Evolutionary conservation across 2,329 filamentous ascomycete species (phyloP).

Genomic region (Sphaceloma murrayae): DNA sequence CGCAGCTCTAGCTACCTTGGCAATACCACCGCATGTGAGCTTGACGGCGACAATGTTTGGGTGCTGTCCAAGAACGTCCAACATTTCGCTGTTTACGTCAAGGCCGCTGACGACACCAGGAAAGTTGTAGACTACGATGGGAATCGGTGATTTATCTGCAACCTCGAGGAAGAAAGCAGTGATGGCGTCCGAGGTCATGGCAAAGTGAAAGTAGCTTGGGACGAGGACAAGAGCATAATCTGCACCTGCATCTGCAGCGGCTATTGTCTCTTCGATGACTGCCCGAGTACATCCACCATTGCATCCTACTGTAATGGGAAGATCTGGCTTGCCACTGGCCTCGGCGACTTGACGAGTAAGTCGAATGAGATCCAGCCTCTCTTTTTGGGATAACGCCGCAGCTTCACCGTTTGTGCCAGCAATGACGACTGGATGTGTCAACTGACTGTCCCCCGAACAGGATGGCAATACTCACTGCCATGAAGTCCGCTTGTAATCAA

Average conservation of each 20-base stretch:
- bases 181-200: constrained; percentile 31
- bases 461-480: too few species aligned
- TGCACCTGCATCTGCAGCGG: constrained; percentile 32
- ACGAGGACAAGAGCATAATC: constrained; percentile 33
- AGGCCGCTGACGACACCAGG: constrained; percentile 36
- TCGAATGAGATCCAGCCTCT: constrained; percentile 58
- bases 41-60: constrained; percentile 32
- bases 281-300: constrained; percentile 52
- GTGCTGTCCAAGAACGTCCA: constrained; percentile 30
- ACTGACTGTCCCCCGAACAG: too few species aligned
- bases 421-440: too few species aligned
- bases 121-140: constrained; percentile 42
- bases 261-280: constrained; percentile 33
- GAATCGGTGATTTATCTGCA: constrained; percentile 31
- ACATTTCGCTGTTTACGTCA: constrained; percentile 36
- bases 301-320: constrained; percentile 69
- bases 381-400: constrained; percentile 62
- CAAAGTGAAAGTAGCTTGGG: constrained; percentile 35
- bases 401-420: constrained; percentile 79
- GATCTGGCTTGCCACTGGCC: constrained; percentile 51
- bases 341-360: constrained; percentile 62
- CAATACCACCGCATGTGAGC: constrained; percentile 33
- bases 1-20: constrained; percentile 34
- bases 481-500: too few species aligned
- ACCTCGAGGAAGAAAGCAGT: constrained; percentile 31